Evolutionary conservation across 2,329 filamentous ascomycete genomes (phyloP).

Genomic region (Sclerotinia glacialis): DNA sequence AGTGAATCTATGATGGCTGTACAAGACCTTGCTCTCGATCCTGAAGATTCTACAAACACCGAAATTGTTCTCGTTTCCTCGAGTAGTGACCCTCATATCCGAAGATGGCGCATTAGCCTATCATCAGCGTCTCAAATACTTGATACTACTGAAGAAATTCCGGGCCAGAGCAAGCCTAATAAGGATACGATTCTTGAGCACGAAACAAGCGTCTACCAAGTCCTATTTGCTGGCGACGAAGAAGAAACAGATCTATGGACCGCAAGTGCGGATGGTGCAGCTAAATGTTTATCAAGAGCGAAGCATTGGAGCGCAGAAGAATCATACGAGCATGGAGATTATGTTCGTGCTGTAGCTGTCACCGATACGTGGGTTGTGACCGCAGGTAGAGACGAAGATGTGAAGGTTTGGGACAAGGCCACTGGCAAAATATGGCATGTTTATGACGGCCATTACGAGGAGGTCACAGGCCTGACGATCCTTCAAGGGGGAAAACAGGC

Average conservation of each 20-base stretch:
- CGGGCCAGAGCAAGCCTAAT: constrained; percentile 37
- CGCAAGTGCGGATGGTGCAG: constrained; percentile 84
- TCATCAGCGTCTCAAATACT: constrained; percentile 54
- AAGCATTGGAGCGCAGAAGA: constrained; percentile 71
- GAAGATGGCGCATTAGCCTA: constrained; percentile 66
- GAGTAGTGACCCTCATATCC: constrained; percentile 76
- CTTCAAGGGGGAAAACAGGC: constrained; percentile 54
- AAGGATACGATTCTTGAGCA: constrained; percentile 68
- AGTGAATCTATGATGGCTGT: constrained; percentile 70
- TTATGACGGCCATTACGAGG: constrained; percentile 85
- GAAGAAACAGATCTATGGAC: constrained; percentile 77
- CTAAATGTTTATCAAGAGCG: constrained; percentile 71
- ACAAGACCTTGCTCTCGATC: constrained; percentile 75
- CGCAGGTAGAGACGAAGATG: constrained; percentile 84
- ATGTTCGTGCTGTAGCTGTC: constrained; percentile 78
- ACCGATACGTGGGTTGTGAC: constrained; percentile 78
- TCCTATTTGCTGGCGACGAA: constrained; percentile 66
- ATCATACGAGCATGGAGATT: constrained; percentile 76
- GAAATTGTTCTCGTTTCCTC: constrained; percentile 68
- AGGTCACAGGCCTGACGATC: constrained; percentile 78
- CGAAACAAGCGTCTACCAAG: constrained; percentile 83
- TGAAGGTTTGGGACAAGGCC: constrained; percentile 81
- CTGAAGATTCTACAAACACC: constrained; percentile 51
- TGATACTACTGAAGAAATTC: constrained; percentile 40
- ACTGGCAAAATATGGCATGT: constrained; percentile 71